phyloP scores from a whole-genome alignment of 352 stramenopile species.

The Globisporangium emineosum region DNA sequence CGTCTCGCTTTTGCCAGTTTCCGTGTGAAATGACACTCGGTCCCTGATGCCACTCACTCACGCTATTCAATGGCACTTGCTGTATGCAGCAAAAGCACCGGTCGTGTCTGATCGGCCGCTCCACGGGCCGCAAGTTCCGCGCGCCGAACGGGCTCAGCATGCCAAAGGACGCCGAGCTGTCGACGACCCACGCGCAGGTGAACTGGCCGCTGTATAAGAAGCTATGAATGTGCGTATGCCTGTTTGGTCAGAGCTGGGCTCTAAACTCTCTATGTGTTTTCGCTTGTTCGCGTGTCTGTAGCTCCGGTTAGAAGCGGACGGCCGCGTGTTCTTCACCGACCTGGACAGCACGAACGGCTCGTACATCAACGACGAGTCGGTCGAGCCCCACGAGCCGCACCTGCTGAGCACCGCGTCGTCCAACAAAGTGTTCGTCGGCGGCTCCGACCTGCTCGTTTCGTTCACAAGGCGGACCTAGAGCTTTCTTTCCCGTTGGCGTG shows the following conservation, averaged over 20 bases:
- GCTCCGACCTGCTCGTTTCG: constrained; percentile 47
- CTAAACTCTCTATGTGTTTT: neutral
- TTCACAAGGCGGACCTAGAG: constrained; percentile 41
- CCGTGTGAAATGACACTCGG: neutral
- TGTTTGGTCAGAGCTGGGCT: neutral
- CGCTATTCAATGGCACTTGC: neutral
- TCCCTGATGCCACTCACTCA: neutral
- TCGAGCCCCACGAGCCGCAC: constrained; percentile 50
- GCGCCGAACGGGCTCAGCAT: constrained; percentile 67
- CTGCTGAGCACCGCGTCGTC: constrained; percentile 39
- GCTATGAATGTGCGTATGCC: neutral
- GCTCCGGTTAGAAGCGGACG: constrained; percentile 63
- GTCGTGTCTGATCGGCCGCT: constrained; percentile 70
- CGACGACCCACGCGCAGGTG: constrained; percentile 80
- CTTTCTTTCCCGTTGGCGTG: neutral
- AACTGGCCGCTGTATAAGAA: neutral
- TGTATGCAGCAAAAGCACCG: constrained; percentile 37
- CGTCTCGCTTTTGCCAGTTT: neutral
- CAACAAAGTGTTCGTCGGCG: constrained; percentile 50
- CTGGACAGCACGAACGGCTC: constrained; percentile 83
- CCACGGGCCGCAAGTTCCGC: constrained; percentile 78
- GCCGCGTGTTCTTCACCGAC: constrained; percentile 67
- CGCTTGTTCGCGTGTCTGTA: constrained; percentile 14
- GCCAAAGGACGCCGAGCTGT: constrained; percentile 76
- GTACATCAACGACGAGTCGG: constrained; percentile 47